These are phyloP conservation scores for Catunica adiposa DNA, from an alignment of 2,329 filamentous ascomycete genomes.

Conservation along the genomic window DNA sequence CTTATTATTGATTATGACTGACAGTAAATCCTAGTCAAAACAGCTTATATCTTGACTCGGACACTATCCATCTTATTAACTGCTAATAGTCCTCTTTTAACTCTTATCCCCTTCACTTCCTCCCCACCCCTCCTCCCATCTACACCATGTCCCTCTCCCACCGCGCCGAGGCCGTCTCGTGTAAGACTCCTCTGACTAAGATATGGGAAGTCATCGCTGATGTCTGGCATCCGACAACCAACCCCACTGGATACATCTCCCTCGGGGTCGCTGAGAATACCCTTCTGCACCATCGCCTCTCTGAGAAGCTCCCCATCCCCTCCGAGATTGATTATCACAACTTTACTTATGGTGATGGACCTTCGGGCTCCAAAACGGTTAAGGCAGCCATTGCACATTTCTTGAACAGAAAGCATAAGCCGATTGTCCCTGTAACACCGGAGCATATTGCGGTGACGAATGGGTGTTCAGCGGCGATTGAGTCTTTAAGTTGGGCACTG, in stretches of 20 bases:
- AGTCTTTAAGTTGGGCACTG: slow-evolving; percentile 25
- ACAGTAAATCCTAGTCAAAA: too few relatives aligned
- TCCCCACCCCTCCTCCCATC: neutral
- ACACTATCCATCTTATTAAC: too few relatives aligned
- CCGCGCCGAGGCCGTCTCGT: slow-evolving; percentile 20
- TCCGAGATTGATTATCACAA: slow-evolving; percentile 20
- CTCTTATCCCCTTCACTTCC: neutral
- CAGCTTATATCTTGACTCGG: too few relatives aligned
- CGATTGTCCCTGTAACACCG: slow-evolving; percentile 19
- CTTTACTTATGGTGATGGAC: slow-evolving; percentile 28
- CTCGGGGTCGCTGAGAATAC: slow-evolving; percentile 36
- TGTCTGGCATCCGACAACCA: slow-evolving; percentile 25
- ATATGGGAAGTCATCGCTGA: slow-evolving; percentile 30
- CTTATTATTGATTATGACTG: too few relatives aligned
- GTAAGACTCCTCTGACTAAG: slow-evolving; percentile 18
- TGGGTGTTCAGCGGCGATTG: slow-evolving; percentile 26
- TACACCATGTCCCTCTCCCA: slow-evolving; percentile 18
- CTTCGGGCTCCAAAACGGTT: slow-evolving; percentile 23
- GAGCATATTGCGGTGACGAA: slow-evolving; percentile 24
- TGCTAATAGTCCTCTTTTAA: too few relatives aligned
- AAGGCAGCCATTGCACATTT: slow-evolving; percentile 22
- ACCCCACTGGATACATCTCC: slow-evolving; percentile 30
- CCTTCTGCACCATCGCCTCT: slow-evolving; percentile 32
- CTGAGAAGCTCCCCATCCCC: slow-evolving; percentile 26
- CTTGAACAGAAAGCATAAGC: slow-evolving; percentile 22